Conservation (phyloP, 2,329 filamentous ascomycete species). For the Claviceps quebecensis region DNA sequence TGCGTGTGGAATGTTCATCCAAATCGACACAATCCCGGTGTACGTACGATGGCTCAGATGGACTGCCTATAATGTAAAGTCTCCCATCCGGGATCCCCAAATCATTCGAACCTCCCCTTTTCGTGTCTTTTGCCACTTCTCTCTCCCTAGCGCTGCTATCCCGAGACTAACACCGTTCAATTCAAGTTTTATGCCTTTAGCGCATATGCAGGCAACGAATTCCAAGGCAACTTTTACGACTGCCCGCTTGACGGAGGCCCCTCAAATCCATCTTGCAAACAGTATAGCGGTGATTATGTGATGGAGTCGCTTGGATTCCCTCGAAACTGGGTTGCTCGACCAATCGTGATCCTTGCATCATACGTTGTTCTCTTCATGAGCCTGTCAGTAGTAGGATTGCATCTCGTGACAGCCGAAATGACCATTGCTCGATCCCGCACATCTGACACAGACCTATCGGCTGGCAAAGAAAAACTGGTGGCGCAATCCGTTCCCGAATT, state of each 20-base stretch:
- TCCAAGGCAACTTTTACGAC: constrained; percentile 56
- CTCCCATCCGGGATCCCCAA: not conserved
- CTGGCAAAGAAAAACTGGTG: constrained; percentile 56
- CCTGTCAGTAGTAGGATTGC: constrained; percentile 46
- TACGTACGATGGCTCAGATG: constrained; percentile 71
- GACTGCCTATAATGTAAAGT: constrained; percentile 18
- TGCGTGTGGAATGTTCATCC: constrained; percentile 65
- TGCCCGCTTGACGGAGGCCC: constrained; percentile 51
- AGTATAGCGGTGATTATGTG: constrained; percentile 57
- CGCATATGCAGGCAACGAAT: constrained; percentile 59
- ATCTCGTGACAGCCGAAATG: constrained; percentile 53
- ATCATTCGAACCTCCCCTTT: not conserved
- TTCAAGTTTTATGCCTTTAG: constrained; percentile 54
- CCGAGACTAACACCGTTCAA: constrained; percentile 8
- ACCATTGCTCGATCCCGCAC: constrained; percentile 49
- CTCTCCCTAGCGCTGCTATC: not conserved
- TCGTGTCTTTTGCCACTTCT: too few relatives aligned
- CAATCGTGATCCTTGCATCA: constrained; percentile 46
- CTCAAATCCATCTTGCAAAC: constrained; percentile 48
- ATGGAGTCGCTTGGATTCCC: constrained; percentile 57
- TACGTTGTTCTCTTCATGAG: constrained; percentile 51
- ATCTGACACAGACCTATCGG: constrained; percentile 47
- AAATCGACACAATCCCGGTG: constrained; percentile 56
- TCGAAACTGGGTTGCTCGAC: constrained; percentile 49
- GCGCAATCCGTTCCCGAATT: constrained; percentile 36